Conservation (phyloP, 345 rosid species). For the Euphorbia pulcherrima region DNA sequence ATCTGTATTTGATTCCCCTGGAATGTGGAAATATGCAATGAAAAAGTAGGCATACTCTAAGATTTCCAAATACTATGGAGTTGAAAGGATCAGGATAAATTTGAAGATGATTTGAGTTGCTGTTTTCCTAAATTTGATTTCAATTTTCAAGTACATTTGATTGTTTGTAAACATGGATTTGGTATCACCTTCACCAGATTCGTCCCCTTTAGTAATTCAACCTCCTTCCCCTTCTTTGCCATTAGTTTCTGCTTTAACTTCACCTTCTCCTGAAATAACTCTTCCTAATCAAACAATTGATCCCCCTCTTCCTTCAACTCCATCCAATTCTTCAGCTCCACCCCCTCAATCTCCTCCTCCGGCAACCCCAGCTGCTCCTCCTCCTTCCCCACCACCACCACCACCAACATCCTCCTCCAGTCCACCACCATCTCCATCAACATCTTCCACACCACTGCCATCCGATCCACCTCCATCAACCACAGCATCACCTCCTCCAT, state of each 20-base stretch:
- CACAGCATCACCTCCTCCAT: conserved; percentile 38
- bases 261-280: conserved; percentile 26
- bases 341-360: conserved; percentile 48
- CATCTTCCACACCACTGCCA: conserved; percentile 42
- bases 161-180: conserved; percentile 44
- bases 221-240: conserved; percentile 20
- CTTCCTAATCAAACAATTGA: conserved; percentile 33
- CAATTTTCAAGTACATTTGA: conserved; percentile 14
- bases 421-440: conserved; percentile 19
- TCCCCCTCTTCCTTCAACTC: conserved; percentile 37
- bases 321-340: conserved; percentile 31
- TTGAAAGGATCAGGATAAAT: background rate
- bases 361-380: conserved; percentile 33
- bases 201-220: conserved; percentile 31
- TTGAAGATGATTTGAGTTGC: conserved; percentile 1
- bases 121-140: conserved; percentile 9
- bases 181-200: conserved; percentile 40
- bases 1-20: conserved; percentile 4
- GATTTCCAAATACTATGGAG: background rate
- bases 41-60: conserved; percentile 6
- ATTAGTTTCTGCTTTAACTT: conserved; percentile 8
- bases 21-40: background rate
- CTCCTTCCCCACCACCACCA: conserved; percentile 20
- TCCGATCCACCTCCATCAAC: conserved; percentile 38
- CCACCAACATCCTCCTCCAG: conserved; percentile 11